Evolutionary conservation across 1,284 basidiomycete genomes (phyloP).

Genomic region (Cutaneotrichosporon sp.): DNA sequence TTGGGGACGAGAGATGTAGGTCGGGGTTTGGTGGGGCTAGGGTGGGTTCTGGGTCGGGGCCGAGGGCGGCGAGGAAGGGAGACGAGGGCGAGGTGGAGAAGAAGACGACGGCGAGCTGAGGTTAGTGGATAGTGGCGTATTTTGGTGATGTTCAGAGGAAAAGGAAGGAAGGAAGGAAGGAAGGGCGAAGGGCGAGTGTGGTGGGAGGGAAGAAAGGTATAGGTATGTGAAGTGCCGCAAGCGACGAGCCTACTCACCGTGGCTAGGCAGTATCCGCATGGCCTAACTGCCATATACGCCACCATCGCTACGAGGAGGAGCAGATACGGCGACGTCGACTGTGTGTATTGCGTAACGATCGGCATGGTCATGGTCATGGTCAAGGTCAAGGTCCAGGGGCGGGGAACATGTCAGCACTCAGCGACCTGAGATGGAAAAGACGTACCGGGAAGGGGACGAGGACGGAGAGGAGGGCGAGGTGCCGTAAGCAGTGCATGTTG

Average conservation of each 20-base stretch:
- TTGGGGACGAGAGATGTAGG: constrained; percentile 21
- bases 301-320: constrained; percentile 30
- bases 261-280: constrained; percentile 42
- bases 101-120: constrained; percentile 40
- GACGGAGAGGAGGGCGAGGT: constrained; percentile 44
- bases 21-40: constrained; percentile 4
- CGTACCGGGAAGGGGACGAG: constrained; percentile 37
- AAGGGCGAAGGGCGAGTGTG: no score
- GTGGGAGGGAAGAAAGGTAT: no score
- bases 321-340: constrained; percentile 38
- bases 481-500: constrained; percentile 14
- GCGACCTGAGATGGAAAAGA: not conserved
- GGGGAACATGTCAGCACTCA: not conserved
- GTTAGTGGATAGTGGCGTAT: not conserved
- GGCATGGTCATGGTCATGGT: not conserved
- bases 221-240: no score
- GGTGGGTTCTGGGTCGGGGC: constrained; percentile 10
- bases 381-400: not conserved
- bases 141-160: no score
- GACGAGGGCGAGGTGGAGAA: constrained; percentile 44
- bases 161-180: no score
- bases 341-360: not conserved
- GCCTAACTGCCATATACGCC: constrained; percentile 34
- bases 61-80: constrained; percentile 35
- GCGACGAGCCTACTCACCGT: constrained; percentile 29